Evolutionary conservation across 169 alveolate genomes (phyloP).

Genomic region (Theileria sp.): DNA sequence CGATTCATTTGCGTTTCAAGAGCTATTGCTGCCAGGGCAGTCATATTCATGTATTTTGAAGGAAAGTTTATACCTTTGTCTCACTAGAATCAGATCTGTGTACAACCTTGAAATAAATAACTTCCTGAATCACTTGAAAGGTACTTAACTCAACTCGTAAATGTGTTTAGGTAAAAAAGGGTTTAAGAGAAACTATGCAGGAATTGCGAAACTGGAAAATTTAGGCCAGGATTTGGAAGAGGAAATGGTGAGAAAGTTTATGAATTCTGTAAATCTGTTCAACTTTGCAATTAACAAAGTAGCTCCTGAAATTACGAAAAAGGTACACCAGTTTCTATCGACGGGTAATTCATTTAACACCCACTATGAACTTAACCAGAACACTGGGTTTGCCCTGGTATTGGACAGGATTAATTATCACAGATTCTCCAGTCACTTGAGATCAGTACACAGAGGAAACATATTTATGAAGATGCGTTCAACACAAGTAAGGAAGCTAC

Average conservation of each 20-base stretch:
- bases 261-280: constrained; percentile 41
- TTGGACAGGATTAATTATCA: constrained; percentile 97
- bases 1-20: constrained; percentile 85
- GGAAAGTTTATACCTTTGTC: constrained; percentile 72
- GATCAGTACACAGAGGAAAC: constrained; percentile 99
- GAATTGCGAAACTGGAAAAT: constrained; percentile 15
- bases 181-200: background rate
- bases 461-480: constrained; percentile 96
- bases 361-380: constrained; percentile 81
- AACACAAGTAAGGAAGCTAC: constrained; percentile 92
- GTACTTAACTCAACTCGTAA: constrained; percentile 11
- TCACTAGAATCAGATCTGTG: constrained; percentile 60
- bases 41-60: constrained; percentile 76
- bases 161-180: constrained; percentile 1
- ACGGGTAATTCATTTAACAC: constrained; percentile 90
- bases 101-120: constrained; percentile 62
- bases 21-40: constrained; percentile 81
- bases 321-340: constrained; percentile 87
- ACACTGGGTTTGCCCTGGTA: constrained; percentile 96
- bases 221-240: constrained; percentile 17
- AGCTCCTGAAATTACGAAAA: constrained; percentile 55
- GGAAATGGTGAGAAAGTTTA: constrained; percentile 28
- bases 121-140: constrained; percentile 29
- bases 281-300: constrained; percentile 62
- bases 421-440: constrained; percentile 95